Evolutionary conservation across 306 rosid species (phyloP).

Genomic region (Fragaria nilgerrensis): DNA sequence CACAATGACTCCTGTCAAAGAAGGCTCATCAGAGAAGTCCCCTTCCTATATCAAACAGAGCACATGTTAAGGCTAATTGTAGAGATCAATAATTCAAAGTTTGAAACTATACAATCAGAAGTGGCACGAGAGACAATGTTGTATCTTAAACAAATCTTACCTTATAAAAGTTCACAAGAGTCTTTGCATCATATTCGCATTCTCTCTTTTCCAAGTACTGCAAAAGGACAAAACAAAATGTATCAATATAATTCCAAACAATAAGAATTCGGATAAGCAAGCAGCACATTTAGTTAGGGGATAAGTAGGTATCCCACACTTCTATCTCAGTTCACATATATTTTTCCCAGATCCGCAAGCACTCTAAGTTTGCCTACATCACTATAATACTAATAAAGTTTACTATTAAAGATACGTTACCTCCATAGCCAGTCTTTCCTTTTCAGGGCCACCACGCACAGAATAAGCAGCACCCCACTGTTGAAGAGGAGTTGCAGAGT

Average conservation of each 20-base stretch:
- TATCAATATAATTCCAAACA: background rate
- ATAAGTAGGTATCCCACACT: background rate
- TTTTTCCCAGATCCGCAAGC: background rate
- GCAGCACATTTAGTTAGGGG: background rate
- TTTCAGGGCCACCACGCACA: conserved; percentile 79
- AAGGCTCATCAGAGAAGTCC: conserved; percentile 43
- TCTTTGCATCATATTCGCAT: conserved; percentile 48
- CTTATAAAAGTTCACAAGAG: conserved; percentile 46
- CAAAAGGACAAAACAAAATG: background rate
- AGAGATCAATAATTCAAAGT: background rate
- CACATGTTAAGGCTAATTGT: conserved; percentile 3
- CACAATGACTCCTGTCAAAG: conserved; percentile 74
- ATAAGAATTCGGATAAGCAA: no score
- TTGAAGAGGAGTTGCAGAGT: conserved; percentile 5
- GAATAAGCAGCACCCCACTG: conserved; percentile 96
- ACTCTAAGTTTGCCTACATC: background rate
- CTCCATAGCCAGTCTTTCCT: conserved; percentile 79
- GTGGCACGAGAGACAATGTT: background rate
- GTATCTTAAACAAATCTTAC: conserved; percentile 20
- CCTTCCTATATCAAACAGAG: conserved; percentile 49
- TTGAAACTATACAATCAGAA: background rate
- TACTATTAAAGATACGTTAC: conserved; percentile 31
- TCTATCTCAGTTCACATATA: background rate
- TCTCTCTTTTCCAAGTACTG: conserved; percentile 92
- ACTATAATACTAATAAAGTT: background rate